Evolutionary conservation across 139 green algal species (phyloP).

Genomic region (Coelastrella sp.): DNA sequence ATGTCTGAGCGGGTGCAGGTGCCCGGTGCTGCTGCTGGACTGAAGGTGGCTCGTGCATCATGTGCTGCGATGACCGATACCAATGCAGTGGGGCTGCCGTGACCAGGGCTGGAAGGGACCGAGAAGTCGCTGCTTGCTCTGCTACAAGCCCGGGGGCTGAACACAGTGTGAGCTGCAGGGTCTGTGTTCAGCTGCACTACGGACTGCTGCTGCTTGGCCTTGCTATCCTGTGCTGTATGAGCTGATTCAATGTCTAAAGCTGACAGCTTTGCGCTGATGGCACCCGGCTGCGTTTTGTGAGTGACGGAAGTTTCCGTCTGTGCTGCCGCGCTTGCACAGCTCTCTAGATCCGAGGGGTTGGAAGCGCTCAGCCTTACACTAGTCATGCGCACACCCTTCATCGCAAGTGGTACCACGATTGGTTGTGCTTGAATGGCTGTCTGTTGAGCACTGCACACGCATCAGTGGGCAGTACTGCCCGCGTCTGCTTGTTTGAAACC

Average conservation of each 20-base stretch:
- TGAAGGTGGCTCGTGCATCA: neutral
- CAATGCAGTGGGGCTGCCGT: neutral
- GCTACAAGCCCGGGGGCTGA: neutral
- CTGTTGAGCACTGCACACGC: too few species aligned
- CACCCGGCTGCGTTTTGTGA: neutral
- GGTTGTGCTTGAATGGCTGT: too few species aligned
- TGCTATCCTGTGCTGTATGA: neutral
- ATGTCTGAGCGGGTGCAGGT: neutral
- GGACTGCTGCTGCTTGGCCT: neutral
- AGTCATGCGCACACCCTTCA: neutral
- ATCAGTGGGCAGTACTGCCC: too few species aligned
- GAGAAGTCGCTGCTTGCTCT: neutral
- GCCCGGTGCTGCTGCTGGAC: neutral
- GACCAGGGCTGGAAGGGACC: neutral
- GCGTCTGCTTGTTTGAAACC: too few species aligned
- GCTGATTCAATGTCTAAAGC: neutral
- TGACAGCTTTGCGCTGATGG: too few species aligned
- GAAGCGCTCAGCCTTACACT: neutral
- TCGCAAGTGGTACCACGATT: neutral
- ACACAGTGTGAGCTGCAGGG: neutral
- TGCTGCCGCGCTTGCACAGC: neutral
- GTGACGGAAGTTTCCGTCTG: neutral
- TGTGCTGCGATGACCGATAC: neutral
- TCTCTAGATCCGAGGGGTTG: neutral
- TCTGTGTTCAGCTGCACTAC: neutral